Percentiles rank a stretch among this genome's conserved stretches.
phyloP scores from a whole-genome alignment of 164 flowering plant species.

The Umbilicus rupestris region DNA sequence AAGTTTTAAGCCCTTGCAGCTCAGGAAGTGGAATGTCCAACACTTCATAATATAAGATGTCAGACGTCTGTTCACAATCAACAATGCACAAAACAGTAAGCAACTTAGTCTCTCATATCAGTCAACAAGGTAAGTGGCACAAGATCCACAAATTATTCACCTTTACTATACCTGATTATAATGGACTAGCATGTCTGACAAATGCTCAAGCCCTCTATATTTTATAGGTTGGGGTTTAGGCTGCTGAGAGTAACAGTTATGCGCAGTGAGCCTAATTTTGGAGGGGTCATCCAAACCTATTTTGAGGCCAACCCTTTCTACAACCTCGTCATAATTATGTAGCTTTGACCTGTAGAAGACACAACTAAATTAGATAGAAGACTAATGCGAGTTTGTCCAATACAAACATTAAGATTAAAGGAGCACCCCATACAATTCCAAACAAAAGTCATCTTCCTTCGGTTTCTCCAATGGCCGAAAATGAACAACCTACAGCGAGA shows the following conservation, averaged over 20 bases:
- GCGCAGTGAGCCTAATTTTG: conserved; percentile 85
- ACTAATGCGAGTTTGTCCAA: not conserved
- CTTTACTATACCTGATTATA: conserved; percentile 65
- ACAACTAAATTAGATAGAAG: not conserved
- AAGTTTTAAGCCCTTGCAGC: conserved; percentile 75
- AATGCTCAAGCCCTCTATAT: conserved; percentile 73
- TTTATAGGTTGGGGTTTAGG: conserved; percentile 93
- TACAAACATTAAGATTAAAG: not conserved
- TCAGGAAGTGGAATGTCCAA: conserved; percentile 92
- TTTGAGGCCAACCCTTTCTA: conserved; percentile 67
- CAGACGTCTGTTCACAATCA: conserved; percentile 51
- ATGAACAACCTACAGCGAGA: conserved; percentile 55
- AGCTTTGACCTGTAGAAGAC: conserved; percentile 56
- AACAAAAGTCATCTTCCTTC: conserved; percentile 81
- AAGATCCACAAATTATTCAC: not conserved
- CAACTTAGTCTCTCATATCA: not conserved
- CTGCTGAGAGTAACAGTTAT: conserved; percentile 91
- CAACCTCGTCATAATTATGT: conserved; percentile 83
- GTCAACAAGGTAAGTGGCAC: not conserved
- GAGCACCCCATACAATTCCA: conserved; percentile 52
- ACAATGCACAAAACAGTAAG: not conserved
- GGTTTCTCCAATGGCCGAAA: conserved; percentile 91
- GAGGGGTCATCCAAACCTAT: conserved; percentile 87
- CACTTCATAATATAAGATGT: conserved; percentile 87
- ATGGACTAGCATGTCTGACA: conserved; percentile 84